Conservation (phyloP, 2,329 filamentous ascomycete species). For the Apiospora saccharicola region DNA sequence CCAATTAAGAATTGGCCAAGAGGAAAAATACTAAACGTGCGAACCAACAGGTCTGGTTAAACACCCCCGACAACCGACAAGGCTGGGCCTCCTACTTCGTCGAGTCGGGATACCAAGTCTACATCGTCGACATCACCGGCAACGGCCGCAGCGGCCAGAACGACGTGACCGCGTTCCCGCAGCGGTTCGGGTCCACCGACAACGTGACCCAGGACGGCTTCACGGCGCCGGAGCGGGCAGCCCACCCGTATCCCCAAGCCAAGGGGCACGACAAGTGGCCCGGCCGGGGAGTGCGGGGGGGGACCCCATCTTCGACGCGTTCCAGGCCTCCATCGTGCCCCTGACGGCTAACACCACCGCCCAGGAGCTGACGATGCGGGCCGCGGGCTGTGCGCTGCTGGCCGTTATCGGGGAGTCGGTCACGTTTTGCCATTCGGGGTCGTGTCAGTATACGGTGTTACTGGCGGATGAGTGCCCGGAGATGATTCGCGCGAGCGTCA, state of each 20-base stretch:
- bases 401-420: slow-evolving; percentile 19
- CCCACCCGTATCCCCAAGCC: slow-evolving; percentile 1
- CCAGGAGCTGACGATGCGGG: slow-evolving; percentile 27
- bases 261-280: slow-evolving; percentile 17
- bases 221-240: slow-evolving; percentile 33
- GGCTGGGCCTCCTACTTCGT: slow-evolving; percentile 58
- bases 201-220: slow-evolving; percentile 38
- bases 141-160: slow-evolving; percentile 34
- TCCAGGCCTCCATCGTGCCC: slow-evolving; percentile 24
- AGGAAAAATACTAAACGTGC: too few species aligned
- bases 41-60: slow-evolving; percentile 47
- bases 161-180: slow-evolving; percentile 34
- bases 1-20: too few species aligned
- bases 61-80: slow-evolving; percentile 53
- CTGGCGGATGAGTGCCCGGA: slow-evolving; percentile 27
- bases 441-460: slow-evolving; percentile 22
- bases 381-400: slow-evolving; percentile 24
- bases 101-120: slow-evolving; percentile 52
- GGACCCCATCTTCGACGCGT: slow-evolving; percentile 27
- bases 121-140: slow-evolving; percentile 44
- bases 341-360: slow-evolving; percentile 25
- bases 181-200: slow-evolving; percentile 33
- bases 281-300: slow-evolving; percentile 20
- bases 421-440: slow-evolving; percentile 25
- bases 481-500: slow-evolving; percentile 21